Base-by-base conservation (phyloP, 106 monocot species). In the Posidonia australis region DNA sequence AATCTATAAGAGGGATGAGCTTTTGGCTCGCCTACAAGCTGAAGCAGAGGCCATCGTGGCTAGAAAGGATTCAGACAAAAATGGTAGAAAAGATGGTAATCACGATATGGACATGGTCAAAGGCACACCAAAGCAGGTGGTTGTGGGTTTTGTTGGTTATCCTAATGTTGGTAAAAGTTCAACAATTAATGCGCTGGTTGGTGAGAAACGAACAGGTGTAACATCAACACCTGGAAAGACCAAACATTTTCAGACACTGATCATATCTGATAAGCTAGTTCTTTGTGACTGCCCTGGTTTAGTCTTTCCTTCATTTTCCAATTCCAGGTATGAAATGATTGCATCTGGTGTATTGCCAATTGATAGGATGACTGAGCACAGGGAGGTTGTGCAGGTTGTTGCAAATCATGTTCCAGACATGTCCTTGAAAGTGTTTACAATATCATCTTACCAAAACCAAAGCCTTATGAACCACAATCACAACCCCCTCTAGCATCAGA, bases 91-190 rank as follows among this genome's bases (percentile, higher is more conserved):
- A 19, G 59, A 11, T 0, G 13, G n/a, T 45, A 18, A 20, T 21
- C 23, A 46, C 11, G 16, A 30, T 27, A 1, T 22, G 23, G 53
- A 49, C 21, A n/a, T 14, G 13, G 46, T 28, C 13, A 29, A 67
- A 49, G 14, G 13, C 26, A 16, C 60, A 59, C 58, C 64, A 25
- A 84, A 73, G 67, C 94, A 84, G 26, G 94, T 90, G 51, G 78
- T 87, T 51, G 94, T 96, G 59, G 94, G 94, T 0, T 96, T 96
- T 72, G 87, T 96, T 46, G 94, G 94, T 61, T 96, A 96, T 42
- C 94, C 94, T 43, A 96, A 96, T 70, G 94, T 96, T 24, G 94
- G 94, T 1, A 96, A 96, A 57, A 90, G 90, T 70, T 96, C 94
- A 5, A 94, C 94, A 22, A 94, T 96, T 42, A 96, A 96, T 79